Conservation (phyloP, 345 rosid genomes). For the Euphorbia tirucalli region DNA sequence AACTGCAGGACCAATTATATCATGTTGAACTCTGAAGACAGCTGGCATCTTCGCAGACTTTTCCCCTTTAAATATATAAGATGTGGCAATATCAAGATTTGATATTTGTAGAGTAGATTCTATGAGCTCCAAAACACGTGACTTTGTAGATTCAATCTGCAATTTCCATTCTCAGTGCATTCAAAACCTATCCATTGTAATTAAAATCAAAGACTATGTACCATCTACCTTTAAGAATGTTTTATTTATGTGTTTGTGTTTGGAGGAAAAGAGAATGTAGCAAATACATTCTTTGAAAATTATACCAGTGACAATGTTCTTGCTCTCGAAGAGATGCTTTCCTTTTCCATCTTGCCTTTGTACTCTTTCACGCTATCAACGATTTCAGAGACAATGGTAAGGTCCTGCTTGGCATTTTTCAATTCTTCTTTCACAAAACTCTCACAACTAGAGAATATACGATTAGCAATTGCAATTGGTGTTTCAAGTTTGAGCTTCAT, state of each 20-base stretch:
- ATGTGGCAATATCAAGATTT: conserved; percentile 66
- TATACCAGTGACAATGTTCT: conserved; percentile 62
- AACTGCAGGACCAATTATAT: conserved; percentile 76
- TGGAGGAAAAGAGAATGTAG: neutral
- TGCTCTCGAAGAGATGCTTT: conserved; percentile 79
- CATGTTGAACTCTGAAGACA: conserved; percentile 58
- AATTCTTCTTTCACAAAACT: conserved; percentile 55
- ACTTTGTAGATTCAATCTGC: conserved; percentile 75
- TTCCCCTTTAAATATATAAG: conserved; percentile 59
- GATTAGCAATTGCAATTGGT: conserved; percentile 77
- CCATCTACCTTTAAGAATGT: conserved; percentile 16
- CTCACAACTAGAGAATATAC: conserved; percentile 66
- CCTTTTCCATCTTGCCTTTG: conserved; percentile 59
- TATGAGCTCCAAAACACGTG: conserved; percentile 64
- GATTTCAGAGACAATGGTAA: conserved; percentile 49
- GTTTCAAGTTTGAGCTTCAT: conserved; percentile 92
- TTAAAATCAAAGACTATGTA: conserved; percentile 4
- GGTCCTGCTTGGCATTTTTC: conserved; percentile 57
- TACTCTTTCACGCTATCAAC: conserved; percentile 58
- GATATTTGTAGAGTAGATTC: conserved; percentile 74
- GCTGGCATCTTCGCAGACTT: conserved; percentile 48
- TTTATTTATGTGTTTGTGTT: neutral
- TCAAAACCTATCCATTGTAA: conserved; percentile 17
- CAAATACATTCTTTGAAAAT: conserved; percentile 14
- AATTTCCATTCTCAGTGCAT: conserved; percentile 23